Percentiles rank a stretch among this genome's conserved stretches.
Conservation (phyloP, 1,284 basidiomycete genomes). For the Cryptococcus sp. region DNA sequence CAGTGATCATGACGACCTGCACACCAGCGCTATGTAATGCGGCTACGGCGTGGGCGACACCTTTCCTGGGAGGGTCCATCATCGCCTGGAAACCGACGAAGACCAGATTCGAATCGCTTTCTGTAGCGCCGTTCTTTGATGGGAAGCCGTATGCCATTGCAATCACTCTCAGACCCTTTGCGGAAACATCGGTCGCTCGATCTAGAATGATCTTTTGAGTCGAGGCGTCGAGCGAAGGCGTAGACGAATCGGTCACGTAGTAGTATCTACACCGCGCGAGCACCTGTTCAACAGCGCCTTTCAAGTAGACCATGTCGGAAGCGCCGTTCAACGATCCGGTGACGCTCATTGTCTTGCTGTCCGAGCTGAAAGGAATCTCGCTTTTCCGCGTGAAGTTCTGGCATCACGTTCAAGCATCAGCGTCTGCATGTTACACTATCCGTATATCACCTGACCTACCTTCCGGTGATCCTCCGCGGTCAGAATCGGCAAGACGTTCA, state of each 20-base stretch:
- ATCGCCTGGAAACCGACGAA: constrained; percentile 94
- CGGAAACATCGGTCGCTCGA: constrained; percentile 70
- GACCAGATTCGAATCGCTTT: constrained; percentile 59
- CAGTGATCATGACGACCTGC: constrained; percentile 97
- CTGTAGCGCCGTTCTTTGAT: constrained; percentile 52
- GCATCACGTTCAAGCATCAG: constrained; percentile 15
- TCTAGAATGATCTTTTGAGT: constrained; percentile 67
- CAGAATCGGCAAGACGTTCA: constrained; percentile 76
- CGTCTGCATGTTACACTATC: no score
- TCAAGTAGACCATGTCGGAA: constrained; percentile 80
- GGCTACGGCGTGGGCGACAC: constrained; percentile 84
- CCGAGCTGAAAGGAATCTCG: constrained; percentile 89
- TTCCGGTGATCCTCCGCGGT: constrained; percentile 69
- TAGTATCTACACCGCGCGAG: constrained; percentile 83
- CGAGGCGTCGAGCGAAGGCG: constrained; percentile 69
- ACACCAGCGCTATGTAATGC: constrained; percentile 81
- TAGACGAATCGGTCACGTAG: constrained; percentile 80
- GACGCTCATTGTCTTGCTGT: constrained; percentile 89
- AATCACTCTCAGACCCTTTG: constrained; percentile 79
- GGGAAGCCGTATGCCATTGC: constrained; percentile 86
- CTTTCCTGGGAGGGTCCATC: constrained; percentile 90
- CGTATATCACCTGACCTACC: constrained; percentile 55
- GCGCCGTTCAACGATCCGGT: constrained; percentile 64
- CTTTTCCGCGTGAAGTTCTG: constrained; percentile 68
- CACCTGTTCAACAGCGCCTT: constrained; percentile 87